Percentiles rank a stretch among this genome's conserved stretches.
Evolutionary conservation across 2,329 filamentous ascomycete species (phyloP).

Genomic region (Verticillium albo-atrum): DNA sequence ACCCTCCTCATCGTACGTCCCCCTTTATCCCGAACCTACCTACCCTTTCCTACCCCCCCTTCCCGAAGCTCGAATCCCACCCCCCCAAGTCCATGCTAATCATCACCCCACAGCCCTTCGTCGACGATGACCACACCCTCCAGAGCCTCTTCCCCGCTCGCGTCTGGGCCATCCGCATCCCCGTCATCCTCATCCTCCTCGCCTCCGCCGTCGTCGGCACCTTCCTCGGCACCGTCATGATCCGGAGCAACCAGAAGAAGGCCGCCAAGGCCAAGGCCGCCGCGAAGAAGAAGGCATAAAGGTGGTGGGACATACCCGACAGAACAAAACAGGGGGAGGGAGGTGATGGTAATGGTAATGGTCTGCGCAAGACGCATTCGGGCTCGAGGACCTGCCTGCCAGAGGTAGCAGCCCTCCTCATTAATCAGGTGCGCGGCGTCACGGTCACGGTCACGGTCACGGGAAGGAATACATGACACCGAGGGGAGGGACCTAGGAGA

Average conservation of each 20-base stretch:
- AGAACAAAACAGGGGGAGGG: not conserved
- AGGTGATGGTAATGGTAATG: not conserved
- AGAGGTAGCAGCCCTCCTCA: not conserved
- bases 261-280: slow-evolving; percentile 86
- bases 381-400: not conserved
- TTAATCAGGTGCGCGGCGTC: not conserved
- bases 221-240: slow-evolving; percentile 97
- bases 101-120: slow-evolving; percentile 75
- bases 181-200: slow-evolving; percentile 90
- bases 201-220: slow-evolving; percentile 91
- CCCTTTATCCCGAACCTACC: not conserved
- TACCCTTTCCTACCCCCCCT: slow-evolving; percentile 1
- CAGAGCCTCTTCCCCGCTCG: slow-evolving; percentile 95
- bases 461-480: not conserved
- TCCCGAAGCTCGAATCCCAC: too few relatives aligned
- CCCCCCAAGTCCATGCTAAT: too few relatives aligned
- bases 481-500: not conserved
- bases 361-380: not conserved
- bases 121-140: slow-evolving; percentile 88
- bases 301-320: not conserved
- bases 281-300: slow-evolving; percentile 77
- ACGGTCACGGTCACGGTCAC: not conserved
- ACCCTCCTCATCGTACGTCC: slow-evolving; percentile 84
- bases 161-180: slow-evolving; percentile 98
- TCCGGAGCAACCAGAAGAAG: slow-evolving; percentile 97